Base-by-base conservation (phyloP, 805 yeast genomes). In the Candida insectorum region DNA sequence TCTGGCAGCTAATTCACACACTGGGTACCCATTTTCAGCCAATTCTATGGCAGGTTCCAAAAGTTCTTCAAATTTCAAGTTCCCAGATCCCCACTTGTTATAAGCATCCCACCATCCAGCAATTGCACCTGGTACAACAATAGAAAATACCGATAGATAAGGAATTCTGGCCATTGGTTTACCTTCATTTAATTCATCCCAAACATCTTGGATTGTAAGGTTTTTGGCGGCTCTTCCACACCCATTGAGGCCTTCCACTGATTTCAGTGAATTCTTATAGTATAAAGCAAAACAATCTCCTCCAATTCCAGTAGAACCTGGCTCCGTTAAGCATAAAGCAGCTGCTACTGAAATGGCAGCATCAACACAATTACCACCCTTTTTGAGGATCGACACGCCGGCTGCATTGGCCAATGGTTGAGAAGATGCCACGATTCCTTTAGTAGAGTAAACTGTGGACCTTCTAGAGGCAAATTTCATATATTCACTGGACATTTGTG, bases 381-480 rank as follows among this genome's bases (percentile, higher is more conserved):
- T 60, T 16, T 73, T 77, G 18, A 85, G 66, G 22, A 84, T 73
- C 50, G 71, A 70, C 20, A 81, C 54, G 3, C 87, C 89, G 0
- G 88, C 91, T 1, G 84, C 77, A 33, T 77, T 76, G 21, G 93
- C 94, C 31, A 81, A 56, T 3, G 91, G 85, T 56, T 85, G 93
- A 0, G 89, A 66, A 2, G 88, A 78, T 1, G 85, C 72, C 2
- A 82, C 87, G 30, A 85, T 76, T 2, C 89, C 93, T 49, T 73
- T 75, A 13, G 78, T 61, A 3, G 89, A 81, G 52, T 81, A 80
- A 4, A 83, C 91, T 0, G 79, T 80, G 1, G 91, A 82, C 33
- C 94, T 65, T 47, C 91, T 64, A 2, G 87, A 81, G 11, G 56
- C 45, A 56, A 71, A 74, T 18, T 52, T 51, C 34, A 44, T 40